Evolutionary conservation across 139 green algal genomes (phyloP).

Genomic region (Chlorella sp.): DNA sequence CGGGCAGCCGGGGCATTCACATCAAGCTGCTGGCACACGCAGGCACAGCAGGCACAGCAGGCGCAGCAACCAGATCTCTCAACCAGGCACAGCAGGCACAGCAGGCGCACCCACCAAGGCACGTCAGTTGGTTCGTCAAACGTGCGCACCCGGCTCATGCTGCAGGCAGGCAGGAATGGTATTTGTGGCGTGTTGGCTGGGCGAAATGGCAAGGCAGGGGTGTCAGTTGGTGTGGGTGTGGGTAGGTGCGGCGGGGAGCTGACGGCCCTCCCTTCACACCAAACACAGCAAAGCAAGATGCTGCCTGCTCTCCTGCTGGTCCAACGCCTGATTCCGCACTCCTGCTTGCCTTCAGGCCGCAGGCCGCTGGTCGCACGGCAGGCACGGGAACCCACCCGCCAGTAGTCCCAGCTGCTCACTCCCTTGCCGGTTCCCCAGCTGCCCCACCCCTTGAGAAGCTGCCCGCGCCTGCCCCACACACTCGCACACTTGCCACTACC

Average conservation of each 20-base stretch:
- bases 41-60: not conserved
- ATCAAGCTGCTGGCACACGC: not conserved
- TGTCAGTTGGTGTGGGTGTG: not conserved
- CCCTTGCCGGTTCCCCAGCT: no score
- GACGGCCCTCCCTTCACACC: not conserved
- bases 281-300: not conserved
- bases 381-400: not conserved
- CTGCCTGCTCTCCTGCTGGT: not conserved
- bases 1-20: no score
- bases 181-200: no score
- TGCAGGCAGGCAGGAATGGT: not conserved
- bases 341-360: no score
- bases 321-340: no score
- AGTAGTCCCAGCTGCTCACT: not conserved
- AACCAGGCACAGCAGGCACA: not conserved
- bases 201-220: no score
- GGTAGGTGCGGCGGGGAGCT: not conserved
- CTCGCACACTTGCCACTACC: not conserved
- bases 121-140: conserved; percentile 54
- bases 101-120: not conserved
- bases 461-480: not conserved
- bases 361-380: not conserved
- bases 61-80: not conserved
- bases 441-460: no score
- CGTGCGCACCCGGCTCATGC: conserved; percentile 55